These are phyloP conservation scores for Heterobasidion parviporum DNA, from an alignment of 1,284 basidiomycete species.

Conservation along the genomic window DNA sequence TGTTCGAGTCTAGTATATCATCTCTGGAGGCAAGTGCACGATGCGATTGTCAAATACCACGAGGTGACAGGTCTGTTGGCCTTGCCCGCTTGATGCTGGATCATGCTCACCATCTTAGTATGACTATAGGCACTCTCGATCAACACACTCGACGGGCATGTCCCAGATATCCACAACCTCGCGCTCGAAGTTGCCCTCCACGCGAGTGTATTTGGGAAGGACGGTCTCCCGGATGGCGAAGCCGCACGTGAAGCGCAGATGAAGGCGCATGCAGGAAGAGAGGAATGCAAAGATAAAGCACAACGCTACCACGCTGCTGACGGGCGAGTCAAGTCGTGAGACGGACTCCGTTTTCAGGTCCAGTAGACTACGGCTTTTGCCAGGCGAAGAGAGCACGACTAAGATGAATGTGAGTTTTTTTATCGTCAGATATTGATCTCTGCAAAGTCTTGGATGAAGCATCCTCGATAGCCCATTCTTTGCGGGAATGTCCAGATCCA, in stretches of 20 bases:
- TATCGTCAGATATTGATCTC: too few species aligned
- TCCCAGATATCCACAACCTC: conserved; percentile 79
- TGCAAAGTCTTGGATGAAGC: too few species aligned
- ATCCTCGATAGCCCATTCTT: too few species aligned
- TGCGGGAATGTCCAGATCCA: too few species aligned
- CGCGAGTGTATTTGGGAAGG: conserved; percentile 1
- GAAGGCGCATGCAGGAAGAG: conserved; percentile 8
- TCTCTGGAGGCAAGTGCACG: too few species aligned
- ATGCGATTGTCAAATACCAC: too few species aligned
- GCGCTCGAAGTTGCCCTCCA: conserved; percentile 48
- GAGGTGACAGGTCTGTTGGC: too few species aligned
- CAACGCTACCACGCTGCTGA: background rate
- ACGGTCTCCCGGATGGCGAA: background rate
- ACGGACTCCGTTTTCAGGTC: conserved; percentile 3
- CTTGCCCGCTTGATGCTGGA: too few species aligned
- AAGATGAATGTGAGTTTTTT: background rate
- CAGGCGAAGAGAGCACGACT: conserved; percentile 7
- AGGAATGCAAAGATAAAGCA: conserved; percentile 1
- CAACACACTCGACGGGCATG: conserved; percentile 79
- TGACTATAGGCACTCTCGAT: conserved; percentile 64
- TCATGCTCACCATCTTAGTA: background rate
- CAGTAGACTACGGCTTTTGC: background rate
- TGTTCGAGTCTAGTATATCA: too few species aligned
- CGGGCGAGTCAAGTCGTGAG: background rate
- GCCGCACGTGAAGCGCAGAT: conserved; percentile 9